A percentile compares a stretch with the other conserved stretches of the same genome.
Conservation (phyloP, 2,329 filamentous ascomycete genomes). For the Colletotrichum tamarilloi region DNA sequence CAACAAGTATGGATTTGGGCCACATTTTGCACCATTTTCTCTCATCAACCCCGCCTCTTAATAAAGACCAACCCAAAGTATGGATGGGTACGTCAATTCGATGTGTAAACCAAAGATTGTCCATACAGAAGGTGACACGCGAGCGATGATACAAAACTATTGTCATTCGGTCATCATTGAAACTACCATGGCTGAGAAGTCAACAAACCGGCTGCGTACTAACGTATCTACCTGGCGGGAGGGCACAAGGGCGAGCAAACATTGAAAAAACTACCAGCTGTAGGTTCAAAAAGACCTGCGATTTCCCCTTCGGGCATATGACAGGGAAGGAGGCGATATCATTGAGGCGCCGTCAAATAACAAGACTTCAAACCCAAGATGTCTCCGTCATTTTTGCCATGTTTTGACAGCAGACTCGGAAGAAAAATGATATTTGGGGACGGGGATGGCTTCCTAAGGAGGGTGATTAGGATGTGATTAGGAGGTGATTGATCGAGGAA, state of each 20-base stretch:
- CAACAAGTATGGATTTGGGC: background rate
- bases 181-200: background rate
- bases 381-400: background rate
- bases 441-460: background rate
- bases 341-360: background rate
- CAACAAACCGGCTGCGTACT: background rate
- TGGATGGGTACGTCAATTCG: background rate
- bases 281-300: background rate
- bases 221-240: background rate
- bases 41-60: too few species aligned
- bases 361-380: background rate
- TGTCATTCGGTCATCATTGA: background rate
- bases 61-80: background rate
- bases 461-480: background rate
- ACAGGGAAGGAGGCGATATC: background rate
- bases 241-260: background rate
- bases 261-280: background rate
- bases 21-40: too few species aligned
- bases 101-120: background rate
- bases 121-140: background rate
- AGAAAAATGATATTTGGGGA: background rate
- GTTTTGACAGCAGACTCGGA: background rate
- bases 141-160: too few species aligned
- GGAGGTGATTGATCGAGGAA: background rate
- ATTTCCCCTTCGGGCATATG: background rate